These are phyloP conservation scores for Asclepias syriaca DNA, from an alignment of 257 asterid genomes.

Conservation along the genomic window DNA sequence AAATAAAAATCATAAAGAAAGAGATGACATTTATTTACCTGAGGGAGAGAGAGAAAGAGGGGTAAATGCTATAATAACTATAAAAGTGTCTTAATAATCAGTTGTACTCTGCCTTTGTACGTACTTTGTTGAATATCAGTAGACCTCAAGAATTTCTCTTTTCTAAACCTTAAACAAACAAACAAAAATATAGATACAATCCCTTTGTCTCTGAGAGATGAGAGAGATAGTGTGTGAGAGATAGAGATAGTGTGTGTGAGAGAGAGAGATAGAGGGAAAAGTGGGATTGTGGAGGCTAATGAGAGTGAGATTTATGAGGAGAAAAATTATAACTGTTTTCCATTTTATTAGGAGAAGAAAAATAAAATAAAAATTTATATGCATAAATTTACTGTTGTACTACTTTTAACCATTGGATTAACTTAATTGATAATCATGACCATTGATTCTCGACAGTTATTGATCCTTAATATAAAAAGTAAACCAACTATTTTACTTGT, in stretches of 20 bases:
- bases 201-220: not conserved
- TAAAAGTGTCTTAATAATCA: constrained; percentile 15
- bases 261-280: not conserved
- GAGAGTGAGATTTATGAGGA: constrained; percentile 17
- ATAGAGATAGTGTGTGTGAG: too few species aligned
- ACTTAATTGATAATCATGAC: too few species aligned
- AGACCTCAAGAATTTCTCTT: not conserved
- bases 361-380: not conserved
- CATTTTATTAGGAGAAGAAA: constrained; percentile 9
- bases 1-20: too few species aligned
- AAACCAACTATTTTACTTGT: too few species aligned
- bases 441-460: too few species aligned
- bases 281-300: constrained; percentile 17
- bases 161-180: not conserved
- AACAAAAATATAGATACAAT: not conserved
- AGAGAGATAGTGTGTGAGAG: constrained; percentile 3
- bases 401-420: too few species aligned
- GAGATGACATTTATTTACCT: too few species aligned
- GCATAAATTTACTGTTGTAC: not conserved
- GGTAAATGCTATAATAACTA: too few species aligned
- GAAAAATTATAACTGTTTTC: constrained; percentile 16
- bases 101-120: not conserved
- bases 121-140: constrained; percentile 11
- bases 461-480: too few species aligned
- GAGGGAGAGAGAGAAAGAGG: not conserved